phyloP scores from a whole-genome alignment of 192 early-diverging fungal species.

The Martensiomyces pterosporus region DNA sequence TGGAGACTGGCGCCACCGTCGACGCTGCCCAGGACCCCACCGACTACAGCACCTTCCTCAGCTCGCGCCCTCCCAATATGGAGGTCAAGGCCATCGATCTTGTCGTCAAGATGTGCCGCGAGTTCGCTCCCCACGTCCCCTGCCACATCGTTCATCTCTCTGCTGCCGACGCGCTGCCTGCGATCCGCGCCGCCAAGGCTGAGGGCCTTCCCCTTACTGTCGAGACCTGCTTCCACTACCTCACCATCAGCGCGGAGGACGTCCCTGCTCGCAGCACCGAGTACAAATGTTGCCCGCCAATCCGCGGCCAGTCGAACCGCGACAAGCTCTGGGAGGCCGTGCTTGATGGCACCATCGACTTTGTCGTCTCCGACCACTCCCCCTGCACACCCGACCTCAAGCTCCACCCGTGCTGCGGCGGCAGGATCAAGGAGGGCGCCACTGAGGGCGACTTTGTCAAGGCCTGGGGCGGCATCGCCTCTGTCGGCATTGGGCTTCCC shows the following conservation, averaged over 20 bases:
- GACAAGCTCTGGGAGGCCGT: slow-evolving; percentile 69
- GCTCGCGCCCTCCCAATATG: slow-evolving; percentile 65
- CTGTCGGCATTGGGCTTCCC: slow-evolving; percentile 74
- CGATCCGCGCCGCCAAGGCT: slow-evolving; percentile 65
- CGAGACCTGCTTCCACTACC: slow-evolving; percentile 83
- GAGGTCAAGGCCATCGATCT: slow-evolving; percentile 73
- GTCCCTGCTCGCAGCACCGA: slow-evolving; percentile 69
- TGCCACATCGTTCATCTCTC: slow-evolving; percentile 82
- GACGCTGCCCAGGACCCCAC: slow-evolving; percentile 50
- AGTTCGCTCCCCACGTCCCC: slow-evolving; percentile 61
- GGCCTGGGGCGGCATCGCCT: slow-evolving; percentile 81
- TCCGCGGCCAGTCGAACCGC: slow-evolving; percentile 66
- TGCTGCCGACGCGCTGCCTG: slow-evolving; percentile 68
- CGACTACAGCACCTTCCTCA: slow-evolving; percentile 63
- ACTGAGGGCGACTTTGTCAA: slow-evolving; percentile 72
- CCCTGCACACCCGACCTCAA: slow-evolving; percentile 78
- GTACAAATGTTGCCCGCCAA: slow-evolving; percentile 85
- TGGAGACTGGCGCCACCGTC: slow-evolving; percentile 42
- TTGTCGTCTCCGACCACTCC: slow-evolving; percentile 80
- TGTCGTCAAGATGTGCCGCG: slow-evolving; percentile 63
- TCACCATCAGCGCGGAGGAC: slow-evolving; percentile 62
- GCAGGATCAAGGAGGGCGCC: slow-evolving; percentile 10
- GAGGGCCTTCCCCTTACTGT: slow-evolving; percentile 69
- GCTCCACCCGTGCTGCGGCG: slow-evolving; percentile 50
- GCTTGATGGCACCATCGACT: slow-evolving; percentile 73